Evolutionary conservation across 768 basidiomycete species (phyloP), one percentile per base, ranked within the genome.

Genomic region (Podaxis pistillaris): DNA sequence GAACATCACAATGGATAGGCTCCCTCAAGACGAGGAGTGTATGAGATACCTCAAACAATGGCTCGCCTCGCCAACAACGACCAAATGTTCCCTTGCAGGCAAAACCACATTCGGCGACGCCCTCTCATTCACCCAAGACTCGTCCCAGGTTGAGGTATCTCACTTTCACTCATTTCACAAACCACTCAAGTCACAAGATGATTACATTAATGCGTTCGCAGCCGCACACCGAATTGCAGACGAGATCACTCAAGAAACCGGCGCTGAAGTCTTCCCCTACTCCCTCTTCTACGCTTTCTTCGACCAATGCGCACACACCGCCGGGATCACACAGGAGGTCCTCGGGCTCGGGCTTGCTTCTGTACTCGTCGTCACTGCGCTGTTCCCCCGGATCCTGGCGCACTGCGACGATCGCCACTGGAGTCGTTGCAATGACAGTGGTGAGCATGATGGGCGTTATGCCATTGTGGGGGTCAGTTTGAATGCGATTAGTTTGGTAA

Each of bases 211-310:
- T 68, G 93, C 97, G 2, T 89, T 96, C 65, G 83, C 86, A 1
- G 93, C 95, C 1, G 93, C 95, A 15, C 87, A 90, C 64, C 86
- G 95, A 37, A 86, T 99, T 60, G 92, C 96, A 3, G 84, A 88
- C 37, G 95, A 97, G 65, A 89, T 98, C n/a, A 87, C 90, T 1
- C 75, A 75, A 64, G 73, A 83, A 47, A 93, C 86, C 0, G 94
- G 95, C 2, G 78, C 86, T 1, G 77, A 84, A 15, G 91, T 98
- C 15, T 99, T 96, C 85, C 94, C 97, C 0, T 99, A 98, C 74
- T 97, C 95, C 11, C 72, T 94, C 3, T 93, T 93, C 80, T 98
- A 98, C 75, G 96, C 98, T 68, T 99, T 94, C 81, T 99, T 98
- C 76, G 94, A 96, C 69, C 94, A 98, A 74, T 98, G 95, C 70